Percentiles rank a stretch among this genome's conserved stretches.
Conservation (phyloP, 208 protist genomes). For the Acanthamoeba sp. region DNA sequence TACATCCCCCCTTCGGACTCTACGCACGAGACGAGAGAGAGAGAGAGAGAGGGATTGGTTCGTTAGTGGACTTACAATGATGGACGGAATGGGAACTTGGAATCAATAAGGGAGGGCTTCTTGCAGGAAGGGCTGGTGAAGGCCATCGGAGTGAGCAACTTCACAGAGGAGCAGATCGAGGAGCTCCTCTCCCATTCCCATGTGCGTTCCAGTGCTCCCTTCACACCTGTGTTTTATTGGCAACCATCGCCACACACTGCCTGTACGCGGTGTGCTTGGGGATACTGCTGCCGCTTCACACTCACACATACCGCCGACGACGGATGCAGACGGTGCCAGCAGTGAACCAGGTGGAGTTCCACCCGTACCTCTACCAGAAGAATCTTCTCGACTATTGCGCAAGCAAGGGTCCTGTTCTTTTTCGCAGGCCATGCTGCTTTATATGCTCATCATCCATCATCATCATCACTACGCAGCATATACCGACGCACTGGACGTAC, state of each 20-base stretch:
- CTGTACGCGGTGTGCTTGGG: too few species aligned
- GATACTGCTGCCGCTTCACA: too few species aligned
- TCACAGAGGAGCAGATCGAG: slow-evolving; percentile 36
- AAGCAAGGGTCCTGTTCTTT: not conserved
- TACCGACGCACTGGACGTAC: too few species aligned
- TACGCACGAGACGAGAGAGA: not conserved
- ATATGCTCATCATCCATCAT: too few species aligned
- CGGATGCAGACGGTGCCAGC: slow-evolving; percentile 20
- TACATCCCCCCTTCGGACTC: too few species aligned
- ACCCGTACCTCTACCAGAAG: slow-evolving; percentile 34
- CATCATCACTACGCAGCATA: too few species aligned
- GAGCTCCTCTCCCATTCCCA: slow-evolving; percentile 40
- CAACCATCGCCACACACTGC: not conserved
- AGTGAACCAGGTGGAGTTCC: slow-evolving; percentile 62
- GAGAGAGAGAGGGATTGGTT: slow-evolving; percentile 15
- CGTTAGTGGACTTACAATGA: too few species aligned
- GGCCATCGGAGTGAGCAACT: slow-evolving; percentile 70
- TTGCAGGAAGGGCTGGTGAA: slow-evolving; percentile 67
- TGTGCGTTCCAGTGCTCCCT: not conserved
- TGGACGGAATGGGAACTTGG: too few species aligned
- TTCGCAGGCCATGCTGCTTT: not conserved
- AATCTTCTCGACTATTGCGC: slow-evolving; percentile 49
- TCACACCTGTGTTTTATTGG: not conserved
- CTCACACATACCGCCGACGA: not conserved
- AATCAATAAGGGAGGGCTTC: too few species aligned